Base-by-base conservation (phyloP, 1,284 basidiomycete genomes). In the Trichosporon inkin region DNA sequence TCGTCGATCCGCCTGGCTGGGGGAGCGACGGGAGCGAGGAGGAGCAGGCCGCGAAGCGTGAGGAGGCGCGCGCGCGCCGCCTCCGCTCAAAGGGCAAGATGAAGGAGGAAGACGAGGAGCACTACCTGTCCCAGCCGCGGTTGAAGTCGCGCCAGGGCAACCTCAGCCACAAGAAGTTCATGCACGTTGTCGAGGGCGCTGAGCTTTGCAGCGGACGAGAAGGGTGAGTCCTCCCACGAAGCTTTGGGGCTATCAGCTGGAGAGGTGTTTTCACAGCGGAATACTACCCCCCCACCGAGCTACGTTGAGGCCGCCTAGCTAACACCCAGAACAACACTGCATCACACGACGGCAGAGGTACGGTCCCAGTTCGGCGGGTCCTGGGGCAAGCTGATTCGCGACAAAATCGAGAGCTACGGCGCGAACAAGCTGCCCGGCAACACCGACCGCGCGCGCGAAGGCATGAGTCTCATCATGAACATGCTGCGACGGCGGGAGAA, bases 1-100 rank as follows among this genome's bases (percentile, higher is more conserved):
- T 92, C 69, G 90, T 95, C 3, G 71, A 75, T 59, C 73, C 74
- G 0, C 73, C 73, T 0, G 67, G 66, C 6, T 73, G 72, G 73
- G 69, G 66, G 3, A 24, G 13, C 20, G 44, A 44, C 14, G 17
- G n/a, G 2, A 20, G 11, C 16, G 10, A 8, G 10, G 53, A 57
- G 19, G 41, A 47, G 16, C 7, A 17, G 2, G 40, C 20, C 13
- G 24, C 49, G 13, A 34, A 41, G 41, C 41, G 32, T 6, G 34
- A 47, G 17, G 16, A 56, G 51, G 37, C 49, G 20, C 35, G 28
- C 35, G 35, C 11, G 35, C 38, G 53, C 16, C 28, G 44, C 3
- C 16, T 41, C 37, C 19, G 11, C 41, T 39, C 13, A 55, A 53
- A 22, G 34, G 38, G 44, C 34, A 28, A 47, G 13, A 40, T 56